Evolutionary conservation across 768 basidiomycete species (phyloP), one percentile per base, ranked within the genome.

Genomic region (Pulveroboletus frians): DNA sequence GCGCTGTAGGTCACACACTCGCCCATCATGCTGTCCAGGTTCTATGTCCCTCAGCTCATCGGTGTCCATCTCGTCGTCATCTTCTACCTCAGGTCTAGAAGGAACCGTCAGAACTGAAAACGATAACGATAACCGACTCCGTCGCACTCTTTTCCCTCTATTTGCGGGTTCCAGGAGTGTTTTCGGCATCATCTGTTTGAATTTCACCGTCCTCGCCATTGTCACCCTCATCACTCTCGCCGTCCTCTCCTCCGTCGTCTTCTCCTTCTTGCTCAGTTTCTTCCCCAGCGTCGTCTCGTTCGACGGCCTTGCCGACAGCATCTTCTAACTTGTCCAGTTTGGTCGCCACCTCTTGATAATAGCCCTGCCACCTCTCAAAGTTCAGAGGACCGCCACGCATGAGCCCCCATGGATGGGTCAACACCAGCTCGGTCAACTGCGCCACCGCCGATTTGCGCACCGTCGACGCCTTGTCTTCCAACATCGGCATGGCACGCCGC

Each of bases 391-490:
- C 95, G 0, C 93, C 95, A 59, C 94, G 84, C 70, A 87, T 77
- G 14, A 81, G 58, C 0, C 85, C 86, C 65, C 89, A 98, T 4
- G 94, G 94, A 69, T 99, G 94, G 0, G 94, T 97, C 49, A 76
- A 50, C 41, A 98, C 69, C 23, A 97, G 73, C 59, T 81, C 80
- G 39, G 80, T 78, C 18, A 98, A 68, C 23, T 97, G 71, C 17
- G 81, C 76, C 39, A 88, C 84, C 17, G 93, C 87, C 43, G 79
- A 79, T 68, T 91, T 90, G 58, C 96, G 77, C n/a, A 95, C 94
- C 7, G 77, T 81, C 17, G 90, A 80, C 2, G 82, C 84, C 69
- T 98, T 98, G 72, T 98, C 95, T 56, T 92, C 84, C 41, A 99
- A 74, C 23, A 88, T 83, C 3, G 74, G 79, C 29, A 89, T 81